Evolutionary conservation across 345 rosid genomes (phyloP).

Genomic region (Eucalyptus marginata): DNA sequence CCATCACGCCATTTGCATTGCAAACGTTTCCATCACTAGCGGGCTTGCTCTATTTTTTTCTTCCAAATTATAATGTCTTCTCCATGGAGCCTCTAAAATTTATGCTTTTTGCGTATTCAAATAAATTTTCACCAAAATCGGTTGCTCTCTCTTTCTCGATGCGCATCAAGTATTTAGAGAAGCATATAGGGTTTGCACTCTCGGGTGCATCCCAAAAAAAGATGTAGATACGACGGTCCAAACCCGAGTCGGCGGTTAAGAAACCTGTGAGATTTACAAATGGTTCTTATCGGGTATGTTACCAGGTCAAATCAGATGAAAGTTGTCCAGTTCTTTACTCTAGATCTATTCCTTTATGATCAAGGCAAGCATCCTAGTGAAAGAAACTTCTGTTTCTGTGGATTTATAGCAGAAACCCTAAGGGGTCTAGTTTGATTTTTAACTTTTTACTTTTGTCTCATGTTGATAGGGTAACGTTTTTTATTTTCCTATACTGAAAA

Average conservation of each 20-base stretch:
- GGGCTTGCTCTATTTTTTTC: background rate
- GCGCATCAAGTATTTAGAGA: background rate
- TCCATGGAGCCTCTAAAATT: background rate
- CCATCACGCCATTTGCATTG: background rate
- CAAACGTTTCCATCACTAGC: background rate
- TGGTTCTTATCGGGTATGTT: background rate
- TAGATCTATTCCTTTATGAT: background rate
- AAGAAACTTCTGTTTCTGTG: background rate
- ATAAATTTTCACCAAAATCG: too few relatives aligned
- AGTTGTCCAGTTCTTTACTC: background rate
- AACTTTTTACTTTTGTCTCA: background rate
- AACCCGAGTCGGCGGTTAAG: background rate
- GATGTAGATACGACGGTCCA: background rate
- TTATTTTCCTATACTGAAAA: background rate
- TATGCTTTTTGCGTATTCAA: too few relatives aligned
- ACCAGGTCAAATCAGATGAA: background rate
- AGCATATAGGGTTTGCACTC: background rate
- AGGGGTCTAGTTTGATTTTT: background rate
- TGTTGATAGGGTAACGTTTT: background rate
- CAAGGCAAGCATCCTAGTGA: background rate
- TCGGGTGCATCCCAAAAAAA: background rate
- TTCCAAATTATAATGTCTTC: background rate
- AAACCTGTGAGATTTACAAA: background rate
- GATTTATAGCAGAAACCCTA: background rate
- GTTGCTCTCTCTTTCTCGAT: too few relatives aligned